Evolutionary conservation across 805 yeast species (phyloP), one percentile per base, ranked within the genome.

Genomic region (Blastobotrys muscicola): DNA sequence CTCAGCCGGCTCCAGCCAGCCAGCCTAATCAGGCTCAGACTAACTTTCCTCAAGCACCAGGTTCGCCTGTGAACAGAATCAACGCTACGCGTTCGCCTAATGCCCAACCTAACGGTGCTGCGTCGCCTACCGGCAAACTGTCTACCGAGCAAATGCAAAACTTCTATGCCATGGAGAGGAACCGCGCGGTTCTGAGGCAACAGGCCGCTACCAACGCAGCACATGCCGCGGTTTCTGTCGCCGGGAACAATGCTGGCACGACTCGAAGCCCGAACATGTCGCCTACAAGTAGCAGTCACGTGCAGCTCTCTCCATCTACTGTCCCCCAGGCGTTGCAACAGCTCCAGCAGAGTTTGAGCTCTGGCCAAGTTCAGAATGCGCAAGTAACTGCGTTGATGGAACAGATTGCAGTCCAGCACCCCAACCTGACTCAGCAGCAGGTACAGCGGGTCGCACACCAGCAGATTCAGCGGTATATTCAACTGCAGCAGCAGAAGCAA

Each of bases 381-480:
- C 57, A 54, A 23, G 36, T 54, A 12, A 45, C 45, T 13, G 47
- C 49, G n/a, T 39, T 54, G 36, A 46, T 51, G 3, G 50, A 39
- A 38, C 59, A 51, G 46, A 50, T 44, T 29, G 46, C 39, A 41
- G 45, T 40, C 16, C 61, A 52, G 49, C 51, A 57, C 37, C 62
- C 61, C 3, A 46, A 45, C n/a, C 53, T 55, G 35, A 45, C 65
- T 3, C 55, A 60, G 26, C 62, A 58, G 20, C 62, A 61, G 43
- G 59, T 55, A 8, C 53, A 55, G 12, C 57, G 51, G 47, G 50
- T 53, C 37, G 62, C 61, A 1, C 63, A 60, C 31, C 58, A 50
- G 16, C 65, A 61, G 42, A 51, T 52, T 34, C 62, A 58, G 39
- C 50, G 58, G 31, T 57, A 50, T 34, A 50, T 54, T 33, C 51